These are phyloP conservation scores for Seiridium cupressi DNA, from an alignment of 2,329 filamentous ascomycete species.

Conservation along the genomic window DNA sequence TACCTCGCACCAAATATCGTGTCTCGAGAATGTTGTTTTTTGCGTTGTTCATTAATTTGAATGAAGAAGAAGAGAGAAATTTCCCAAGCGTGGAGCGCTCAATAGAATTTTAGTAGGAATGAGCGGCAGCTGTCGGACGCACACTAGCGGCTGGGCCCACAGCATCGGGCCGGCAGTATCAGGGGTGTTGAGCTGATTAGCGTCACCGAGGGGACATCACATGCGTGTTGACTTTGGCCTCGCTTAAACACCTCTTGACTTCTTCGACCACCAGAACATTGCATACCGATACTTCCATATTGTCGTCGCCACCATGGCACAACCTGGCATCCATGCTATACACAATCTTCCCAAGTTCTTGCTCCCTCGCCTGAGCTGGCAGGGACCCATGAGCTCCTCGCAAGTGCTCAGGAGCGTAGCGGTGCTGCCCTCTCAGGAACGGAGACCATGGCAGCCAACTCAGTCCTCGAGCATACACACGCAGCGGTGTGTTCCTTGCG, in stretches of 20 bases:
- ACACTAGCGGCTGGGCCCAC: not conserved
- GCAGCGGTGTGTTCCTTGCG: constrained; percentile 10
- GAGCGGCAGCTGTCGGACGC: not conserved
- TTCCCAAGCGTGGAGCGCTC: constrained; percentile 1
- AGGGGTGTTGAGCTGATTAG: not conserved
- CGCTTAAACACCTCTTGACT: not conserved
- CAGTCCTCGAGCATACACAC: constrained; percentile 23
- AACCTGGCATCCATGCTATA: constrained; percentile 22
- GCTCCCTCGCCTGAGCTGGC: constrained; percentile 56
- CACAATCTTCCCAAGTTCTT: constrained; percentile 51
- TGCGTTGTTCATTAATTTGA: constrained; percentile 46
- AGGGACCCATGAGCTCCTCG: constrained; percentile 26
- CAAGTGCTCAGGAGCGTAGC: constrained; percentile 24
- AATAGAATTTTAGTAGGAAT: constrained; percentile 1
- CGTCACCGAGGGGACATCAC: not conserved
- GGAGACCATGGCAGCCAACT: constrained; percentile 14
- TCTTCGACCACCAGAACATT: not conserved
- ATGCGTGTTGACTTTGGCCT: not conserved
- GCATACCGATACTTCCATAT: not conserved
- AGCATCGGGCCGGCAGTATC: constrained; percentile 1
- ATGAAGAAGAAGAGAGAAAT: constrained; percentile 28
- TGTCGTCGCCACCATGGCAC: constrained; percentile 22
- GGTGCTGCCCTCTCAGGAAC: constrained; percentile 19
- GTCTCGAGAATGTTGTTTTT: constrained; percentile 46
- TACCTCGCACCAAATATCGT: constrained; percentile 45